Base-by-base conservation (phyloP, 257 asterid genomes). In the Solanum chmielewskii region DNA sequence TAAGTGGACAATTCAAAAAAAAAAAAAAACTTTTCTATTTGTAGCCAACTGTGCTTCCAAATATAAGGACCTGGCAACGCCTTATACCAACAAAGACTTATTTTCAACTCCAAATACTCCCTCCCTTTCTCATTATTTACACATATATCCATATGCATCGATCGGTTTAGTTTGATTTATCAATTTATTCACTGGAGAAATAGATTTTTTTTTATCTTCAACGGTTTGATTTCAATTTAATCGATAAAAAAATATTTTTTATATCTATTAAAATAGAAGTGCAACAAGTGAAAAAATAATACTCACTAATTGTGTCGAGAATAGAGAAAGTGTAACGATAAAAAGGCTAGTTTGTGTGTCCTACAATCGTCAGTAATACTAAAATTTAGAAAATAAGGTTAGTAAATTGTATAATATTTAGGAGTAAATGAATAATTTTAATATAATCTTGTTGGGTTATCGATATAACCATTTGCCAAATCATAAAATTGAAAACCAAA, bases 31-130 rank as follows among this genome's bases (percentile, higher is more conserved):
- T 81, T 33, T 81, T 49, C 5, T 80, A 5, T 81, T 81, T 81
- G 45, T 81, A 81, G 85, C 85, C 70, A 81, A 81, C 85, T 81
- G 31, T 81, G 85, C 70, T 81, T 81, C 45, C 69, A 81, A 29
- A 81, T 47, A 81, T 81, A 81, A 18, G 69, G 85, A 12, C 85
- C 69, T 49, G 85, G 45, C 69, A 81, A n/a, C 25, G 37, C 41
- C 84, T 78, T 78, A 4, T 78, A 44, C 27, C 35, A 78, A 78
- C 45, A 81, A 49, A 29, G 29, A 31, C 69, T 81, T 29, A 29
- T 81, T 49, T 81, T 33, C 27, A 2, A 23, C 14, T 9, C 20
- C 68, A 81, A 49, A 81, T 49, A 81, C 69, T 1, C 70, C 70
- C 11, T 31, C 45, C 52, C 11, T 81, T 81, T 49, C 31, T 11